A percentile compares a stretch with the other conserved stretches of the same genome.
Evolutionary conservation across 2,329 filamentous ascomycete genomes (phyloP).

Genomic region (Phialophora verrucosa): DNA sequence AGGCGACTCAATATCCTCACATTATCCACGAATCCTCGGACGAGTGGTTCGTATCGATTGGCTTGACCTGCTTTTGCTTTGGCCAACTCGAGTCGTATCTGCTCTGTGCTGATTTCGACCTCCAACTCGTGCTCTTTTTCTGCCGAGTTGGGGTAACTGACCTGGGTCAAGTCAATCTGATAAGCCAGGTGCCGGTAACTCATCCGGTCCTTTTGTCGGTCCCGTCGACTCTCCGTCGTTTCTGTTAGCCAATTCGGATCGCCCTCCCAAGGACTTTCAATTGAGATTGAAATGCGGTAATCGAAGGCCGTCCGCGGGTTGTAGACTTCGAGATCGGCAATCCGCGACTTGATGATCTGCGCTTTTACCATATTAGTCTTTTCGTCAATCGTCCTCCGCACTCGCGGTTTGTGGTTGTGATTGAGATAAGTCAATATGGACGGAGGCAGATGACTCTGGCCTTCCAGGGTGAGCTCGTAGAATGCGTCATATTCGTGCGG

Average conservation of each 20-base stretch:
- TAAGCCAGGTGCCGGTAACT: slow-evolving; percentile 89
- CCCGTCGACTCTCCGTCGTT: slow-evolving; percentile 52
- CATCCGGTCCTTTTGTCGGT: slow-evolving; percentile 85
- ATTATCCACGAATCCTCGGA: slow-evolving; percentile 58
- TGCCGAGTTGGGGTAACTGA: slow-evolving; percentile 61
- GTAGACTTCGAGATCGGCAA: slow-evolving; percentile 85
- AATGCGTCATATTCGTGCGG: slow-evolving; percentile 83
- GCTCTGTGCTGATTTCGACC: slow-evolving; percentile 54
- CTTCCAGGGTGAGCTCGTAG: slow-evolving; percentile 70
- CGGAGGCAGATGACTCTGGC: slow-evolving; percentile 66
- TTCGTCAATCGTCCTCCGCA: slow-evolving; percentile 69
- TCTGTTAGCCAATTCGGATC: slow-evolving; percentile 61
- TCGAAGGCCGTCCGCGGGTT: slow-evolving; percentile 80
- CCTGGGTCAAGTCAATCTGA: slow-evolving; percentile 91
- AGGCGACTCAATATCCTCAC: slow-evolving; percentile 51
- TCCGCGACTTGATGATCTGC: slow-evolving; percentile 89
- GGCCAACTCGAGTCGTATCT: slow-evolving; percentile 52
- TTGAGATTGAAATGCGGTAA: slow-evolving; percentile 90
- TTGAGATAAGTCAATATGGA: slow-evolving; percentile 67
- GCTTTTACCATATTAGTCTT: slow-evolving; percentile 72
- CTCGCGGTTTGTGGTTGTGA: slow-evolving; percentile 64
- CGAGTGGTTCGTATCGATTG: slow-evolving; percentile 52
- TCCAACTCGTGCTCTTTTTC: slow-evolving; percentile 57
- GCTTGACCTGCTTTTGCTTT: slow-evolving; percentile 48
- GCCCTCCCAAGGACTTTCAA: slow-evolving; percentile 88